Evolutionary conservation across 768 basidiomycete species (phyloP).

Genomic region (Auricularia cornea): DNA sequence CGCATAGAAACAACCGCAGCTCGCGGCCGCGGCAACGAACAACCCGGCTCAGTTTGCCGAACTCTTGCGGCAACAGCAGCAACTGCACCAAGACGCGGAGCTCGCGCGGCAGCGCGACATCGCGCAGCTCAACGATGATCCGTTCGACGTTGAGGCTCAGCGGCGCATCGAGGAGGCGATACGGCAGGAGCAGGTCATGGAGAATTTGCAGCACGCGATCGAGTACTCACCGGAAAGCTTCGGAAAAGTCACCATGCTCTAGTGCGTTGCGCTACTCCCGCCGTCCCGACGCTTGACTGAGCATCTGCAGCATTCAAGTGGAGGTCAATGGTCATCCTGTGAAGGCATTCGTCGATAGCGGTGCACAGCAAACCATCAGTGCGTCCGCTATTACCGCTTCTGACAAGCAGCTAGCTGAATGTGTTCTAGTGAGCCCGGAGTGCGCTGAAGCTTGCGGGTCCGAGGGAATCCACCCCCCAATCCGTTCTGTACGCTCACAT

Average conservation of each 20-base stretch:
- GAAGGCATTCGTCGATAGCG: constrained; percentile 97
- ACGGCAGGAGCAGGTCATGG: constrained; percentile 76
- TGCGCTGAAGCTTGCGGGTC: constrained; percentile 88
- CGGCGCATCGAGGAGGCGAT: constrained; percentile 90
- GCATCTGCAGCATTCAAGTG: constrained; percentile 57
- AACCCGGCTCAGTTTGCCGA: constrained; percentile 70
- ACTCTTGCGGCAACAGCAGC: constrained; percentile 54
- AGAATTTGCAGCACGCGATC: constrained; percentile 90
- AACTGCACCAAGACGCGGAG: constrained; percentile 47
- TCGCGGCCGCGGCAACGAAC: constrained; percentile 60
- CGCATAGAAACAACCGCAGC: constrained; percentile 67
- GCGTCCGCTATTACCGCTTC: constrained; percentile 20
- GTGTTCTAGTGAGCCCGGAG: constrained; percentile 70
- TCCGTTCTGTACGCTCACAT: constrained; percentile 3
- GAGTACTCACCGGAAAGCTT: constrained; percentile 92
- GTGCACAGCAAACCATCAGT: constrained; percentile 97
- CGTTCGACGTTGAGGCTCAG: constrained; percentile 89
- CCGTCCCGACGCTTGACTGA: background rate
- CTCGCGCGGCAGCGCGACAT: constrained; percentile 53
- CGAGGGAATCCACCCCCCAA: constrained; percentile 19
- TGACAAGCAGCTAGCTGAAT: background rate
- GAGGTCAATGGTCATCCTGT: constrained; percentile 89
- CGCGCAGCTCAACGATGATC: constrained; percentile 70
- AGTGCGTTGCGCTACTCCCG: constrained; percentile 53
- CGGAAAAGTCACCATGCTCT: constrained; percentile 93